These are phyloP conservation scores for Cornus florida DNA, from an alignment of 148 eudicot species.

Conservation along the genomic window DNA sequence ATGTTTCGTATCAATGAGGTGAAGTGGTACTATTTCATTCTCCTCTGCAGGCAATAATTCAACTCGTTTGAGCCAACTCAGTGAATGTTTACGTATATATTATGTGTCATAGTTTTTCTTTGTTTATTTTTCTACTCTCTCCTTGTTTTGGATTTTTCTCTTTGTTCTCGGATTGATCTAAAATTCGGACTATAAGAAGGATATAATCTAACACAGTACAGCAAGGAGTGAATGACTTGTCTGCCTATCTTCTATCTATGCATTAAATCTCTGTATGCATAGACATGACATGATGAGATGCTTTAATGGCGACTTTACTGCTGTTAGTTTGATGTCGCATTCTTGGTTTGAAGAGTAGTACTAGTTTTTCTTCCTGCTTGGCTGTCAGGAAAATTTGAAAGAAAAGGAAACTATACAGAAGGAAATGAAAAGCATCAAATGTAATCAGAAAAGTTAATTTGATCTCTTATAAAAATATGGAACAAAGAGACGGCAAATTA, in stretches of 20 bases:
- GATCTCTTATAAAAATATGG: not conserved
- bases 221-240: not conserved
- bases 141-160: too few species aligned
- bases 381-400: not conserved
- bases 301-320: slow-evolving; percentile 34
- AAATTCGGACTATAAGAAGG: not conserved
- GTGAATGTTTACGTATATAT: not conserved
- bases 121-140: not conserved
- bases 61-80: not conserved
- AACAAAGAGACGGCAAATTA: too few species aligned
- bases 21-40: too few species aligned
- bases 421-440: not conserved
- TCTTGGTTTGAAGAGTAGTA: slow-evolving; percentile 27
- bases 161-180: not conserved
- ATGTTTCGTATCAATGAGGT: not conserved
- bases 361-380: not conserved
- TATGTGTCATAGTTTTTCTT: not conserved
- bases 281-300: slow-evolving; percentile 19
- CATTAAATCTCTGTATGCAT: not conserved
- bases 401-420: not conserved
- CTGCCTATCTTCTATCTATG: not conserved
- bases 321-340: slow-evolving; percentile 53
- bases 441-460: too few species aligned
- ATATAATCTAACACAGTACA: not conserved
- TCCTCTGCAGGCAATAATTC: not conserved